Conservation (phyloP, 208 protist species). For the Trichomonas gallinae region DNA sequence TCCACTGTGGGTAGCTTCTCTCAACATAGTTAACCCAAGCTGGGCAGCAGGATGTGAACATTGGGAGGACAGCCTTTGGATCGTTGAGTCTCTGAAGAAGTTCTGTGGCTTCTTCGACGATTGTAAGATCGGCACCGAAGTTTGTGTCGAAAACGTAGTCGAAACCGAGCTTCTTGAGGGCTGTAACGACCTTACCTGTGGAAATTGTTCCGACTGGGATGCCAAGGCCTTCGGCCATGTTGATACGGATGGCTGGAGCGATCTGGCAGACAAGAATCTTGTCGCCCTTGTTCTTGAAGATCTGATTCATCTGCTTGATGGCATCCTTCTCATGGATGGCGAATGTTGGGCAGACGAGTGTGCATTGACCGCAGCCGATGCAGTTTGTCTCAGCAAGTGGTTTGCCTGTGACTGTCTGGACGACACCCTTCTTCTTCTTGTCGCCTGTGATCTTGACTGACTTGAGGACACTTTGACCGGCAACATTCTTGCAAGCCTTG, state of each 20-base stretch:
- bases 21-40: constrained; percentile 40
- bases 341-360: constrained; percentile 37
- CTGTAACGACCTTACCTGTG: constrained; percentile 31
- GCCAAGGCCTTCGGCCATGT: constrained; percentile 36
- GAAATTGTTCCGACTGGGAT: constrained; percentile 30
- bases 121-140: constrained; percentile 41
- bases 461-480: not conserved
- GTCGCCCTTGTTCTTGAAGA: not conserved
- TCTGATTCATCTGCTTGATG: not conserved
- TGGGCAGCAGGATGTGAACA: constrained; percentile 45
- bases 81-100: constrained; percentile 23
- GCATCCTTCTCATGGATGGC: constrained; percentile 33
- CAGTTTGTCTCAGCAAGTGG: constrained; percentile 33
- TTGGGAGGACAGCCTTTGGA: constrained; percentile 30
- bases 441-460: not conserved
- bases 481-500: constrained; percentile 32
- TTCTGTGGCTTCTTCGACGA: constrained; percentile 42
- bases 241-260: constrained; percentile 38
- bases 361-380: constrained; percentile 48
- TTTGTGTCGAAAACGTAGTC: constrained; percentile 47
- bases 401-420: not conserved
- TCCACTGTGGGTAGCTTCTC: not conserved
- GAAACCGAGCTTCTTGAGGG: constrained; percentile 36
- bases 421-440: not conserved
- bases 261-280: constrained; percentile 33